Evolutionary conservation across 2,329 filamentous ascomycete species (phyloP).

Genomic region (Aspergillus sp.): DNA sequence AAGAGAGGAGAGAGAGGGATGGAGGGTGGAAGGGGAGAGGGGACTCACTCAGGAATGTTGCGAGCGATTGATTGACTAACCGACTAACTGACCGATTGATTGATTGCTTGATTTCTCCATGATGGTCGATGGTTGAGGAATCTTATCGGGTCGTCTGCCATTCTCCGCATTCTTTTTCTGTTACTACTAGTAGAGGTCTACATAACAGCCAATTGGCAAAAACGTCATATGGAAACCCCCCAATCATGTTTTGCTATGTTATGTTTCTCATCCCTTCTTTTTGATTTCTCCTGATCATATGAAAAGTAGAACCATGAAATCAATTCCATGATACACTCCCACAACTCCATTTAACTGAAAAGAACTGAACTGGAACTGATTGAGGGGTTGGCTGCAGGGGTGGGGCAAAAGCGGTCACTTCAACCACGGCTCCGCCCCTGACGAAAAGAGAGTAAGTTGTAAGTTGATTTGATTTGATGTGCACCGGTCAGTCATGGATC

Average conservation of each 20-base stretch:
- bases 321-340: not conserved
- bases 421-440: constrained; percentile 24
- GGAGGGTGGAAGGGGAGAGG: too few relatives aligned
- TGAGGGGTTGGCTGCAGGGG: constrained; percentile 23
- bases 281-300: too few relatives aligned
- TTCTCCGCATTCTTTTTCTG: not conserved
- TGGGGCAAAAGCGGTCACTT: constrained; percentile 14
- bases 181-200: too few relatives aligned
- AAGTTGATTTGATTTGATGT: constrained; percentile 14
- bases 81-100: too few relatives aligned
- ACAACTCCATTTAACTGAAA: too few relatives aligned
- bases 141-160: not conserved
- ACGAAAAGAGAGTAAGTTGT: constrained; percentile 10
- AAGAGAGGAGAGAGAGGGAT: too few relatives aligned
- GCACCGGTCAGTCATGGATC: constrained; percentile 21
- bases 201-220: too few relatives aligned
- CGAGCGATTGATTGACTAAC: too few relatives aligned
- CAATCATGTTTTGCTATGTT: too few relatives aligned
- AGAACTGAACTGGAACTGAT: constrained; percentile 12
- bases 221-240: too few relatives aligned
- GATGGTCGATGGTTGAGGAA: not conserved
- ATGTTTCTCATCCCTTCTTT: too few relatives aligned
- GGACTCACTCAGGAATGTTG: not conserved
- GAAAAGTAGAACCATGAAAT: too few relatives aligned
- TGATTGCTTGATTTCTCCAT: not conserved